Evolutionary conservation across 2,329 filamentous ascomycete genomes (phyloP), one percentile per base, ranked within the genome.

Genomic region (Myriosclerotinia scirpicola): DNA sequence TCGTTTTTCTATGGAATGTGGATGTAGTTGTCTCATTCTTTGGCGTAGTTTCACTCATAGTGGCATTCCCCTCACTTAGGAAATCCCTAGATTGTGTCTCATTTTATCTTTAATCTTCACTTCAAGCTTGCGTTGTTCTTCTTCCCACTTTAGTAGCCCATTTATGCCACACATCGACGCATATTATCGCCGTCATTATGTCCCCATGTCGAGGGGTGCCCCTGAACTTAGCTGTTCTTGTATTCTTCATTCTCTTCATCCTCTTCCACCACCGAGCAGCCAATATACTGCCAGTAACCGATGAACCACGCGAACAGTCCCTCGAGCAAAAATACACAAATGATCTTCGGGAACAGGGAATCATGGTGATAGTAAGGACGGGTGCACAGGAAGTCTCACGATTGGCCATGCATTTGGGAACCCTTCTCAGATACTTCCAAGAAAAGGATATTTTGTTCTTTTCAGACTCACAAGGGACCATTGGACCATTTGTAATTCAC

Each of bases 381-480:
- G 84, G 84, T 46, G 83, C 84, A 2, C 83, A 82, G 50, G 84
- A 86, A 72, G 76, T 82, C 22, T 77, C 80, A 40, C 82, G 80
- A 55, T 74, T 87, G 2, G 83, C 84, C 2, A 84, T 81, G 4
- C 84, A 86, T 70, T 77, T 86, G 30, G 76, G 84, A 71, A 85
- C 84, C 7, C 79, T 79, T 0, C 78, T 85, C 12, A 79, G 78
- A 61, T 86, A 84, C 69, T 71, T 82, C 11, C 76, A 75, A 3
- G 54, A 67, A 11, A 22, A 53, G 6, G 75, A 88, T 70, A 83
- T 81, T 65, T 78, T 86, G 62, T 78, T 87, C 72, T 90, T 86
- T 75, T 83, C 83, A 50, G 86, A 90, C 69, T 78, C 87, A 66
- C 78, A 80, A 36, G 80, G 84, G 71, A 76, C 75, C 11, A 78